Evolutionary conservation across 129 eudicot genomes (phyloP).

Genomic region (Saposhnikovia divaricata): DNA sequence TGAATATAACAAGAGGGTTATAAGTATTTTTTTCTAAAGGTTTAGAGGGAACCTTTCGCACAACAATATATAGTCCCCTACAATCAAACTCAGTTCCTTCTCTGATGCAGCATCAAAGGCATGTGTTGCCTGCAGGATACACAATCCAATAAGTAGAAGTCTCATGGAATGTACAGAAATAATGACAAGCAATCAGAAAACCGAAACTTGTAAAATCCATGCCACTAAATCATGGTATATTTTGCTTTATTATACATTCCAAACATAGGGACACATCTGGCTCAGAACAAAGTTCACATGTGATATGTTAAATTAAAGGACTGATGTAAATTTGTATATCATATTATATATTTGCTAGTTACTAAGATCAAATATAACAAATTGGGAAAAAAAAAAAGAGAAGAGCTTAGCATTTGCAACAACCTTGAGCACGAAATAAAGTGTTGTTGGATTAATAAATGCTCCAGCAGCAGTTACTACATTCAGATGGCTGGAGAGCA

Average conservation of each 20-base stretch:
- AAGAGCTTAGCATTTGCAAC: too few relatives aligned
- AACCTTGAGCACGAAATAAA: too few relatives aligned
- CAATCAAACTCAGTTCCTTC: slow-evolving; percentile 72
- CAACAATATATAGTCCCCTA: slow-evolving; percentile 95
- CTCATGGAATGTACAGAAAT: too few relatives aligned
- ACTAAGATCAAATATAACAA: too few relatives aligned
- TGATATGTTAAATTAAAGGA: neutral
- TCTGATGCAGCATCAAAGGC: slow-evolving; percentile 63
- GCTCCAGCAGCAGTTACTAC: too few relatives aligned
- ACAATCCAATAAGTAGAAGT: too few relatives aligned
- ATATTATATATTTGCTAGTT: too few relatives aligned
- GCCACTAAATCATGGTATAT: neutral
- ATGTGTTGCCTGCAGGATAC: too few relatives aligned
- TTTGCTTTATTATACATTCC: neutral
- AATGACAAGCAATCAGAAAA: neutral
- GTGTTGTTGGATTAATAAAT: too few relatives aligned
- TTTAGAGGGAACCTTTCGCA: slow-evolving; percentile 55
- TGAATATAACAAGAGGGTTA: neutral
- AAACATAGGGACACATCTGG: neutral
- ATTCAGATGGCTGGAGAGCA: too few relatives aligned
- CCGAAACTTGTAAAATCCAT: neutral
- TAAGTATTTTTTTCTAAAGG: neutral
- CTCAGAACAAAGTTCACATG: neutral
- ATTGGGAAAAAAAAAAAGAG: too few relatives aligned
- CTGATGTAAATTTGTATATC: neutral